phyloP scores from a whole-genome alignment of 2,329 filamentous ascomycete species.

The Alternaria infectoria region DNA sequence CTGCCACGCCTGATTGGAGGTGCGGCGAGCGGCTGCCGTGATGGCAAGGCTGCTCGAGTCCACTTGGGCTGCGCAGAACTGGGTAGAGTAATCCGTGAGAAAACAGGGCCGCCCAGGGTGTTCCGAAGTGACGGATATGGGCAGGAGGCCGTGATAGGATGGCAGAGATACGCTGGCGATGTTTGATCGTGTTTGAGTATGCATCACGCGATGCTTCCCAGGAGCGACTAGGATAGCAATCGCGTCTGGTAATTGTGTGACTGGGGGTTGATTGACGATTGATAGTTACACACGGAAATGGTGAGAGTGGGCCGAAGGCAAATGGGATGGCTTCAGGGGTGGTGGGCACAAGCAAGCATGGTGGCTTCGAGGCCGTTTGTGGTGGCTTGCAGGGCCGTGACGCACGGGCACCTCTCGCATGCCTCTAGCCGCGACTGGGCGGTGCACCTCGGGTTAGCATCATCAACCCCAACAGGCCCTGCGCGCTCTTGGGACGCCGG shows the following conservation, averaged over 20 bases:
- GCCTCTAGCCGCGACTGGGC: slow-evolving; percentile 5
- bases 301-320: slow-evolving; percentile 3
- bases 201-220: background rate
- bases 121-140: background rate
- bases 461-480: background rate
- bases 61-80: background rate
- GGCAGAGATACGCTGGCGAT: background rate
- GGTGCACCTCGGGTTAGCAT: slow-evolving; percentile 7
- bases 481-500: background rate
- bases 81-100: background rate
- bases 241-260: background rate
- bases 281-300: slow-evolving; percentile 11
- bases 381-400: background rate
- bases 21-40: background rate
- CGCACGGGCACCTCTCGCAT: background rate
- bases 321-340: background rate
- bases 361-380: slow-evolving; percentile 10
- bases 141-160: background rate
- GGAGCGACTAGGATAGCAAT: background rate
- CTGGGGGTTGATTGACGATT: background rate
- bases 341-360: slow-evolving; percentile 4
- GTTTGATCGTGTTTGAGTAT: background rate
- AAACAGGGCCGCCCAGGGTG: background rate
- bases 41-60: background rate
- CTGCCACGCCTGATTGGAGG: background rate